A percentile compares a stretch with the other conserved stretches of the same genome.
These are phyloP conservation scores for Fusarium albosuccineum DNA, from an alignment of 2,329 filamentous ascomycete species.

Conservation along the genomic window DNA sequence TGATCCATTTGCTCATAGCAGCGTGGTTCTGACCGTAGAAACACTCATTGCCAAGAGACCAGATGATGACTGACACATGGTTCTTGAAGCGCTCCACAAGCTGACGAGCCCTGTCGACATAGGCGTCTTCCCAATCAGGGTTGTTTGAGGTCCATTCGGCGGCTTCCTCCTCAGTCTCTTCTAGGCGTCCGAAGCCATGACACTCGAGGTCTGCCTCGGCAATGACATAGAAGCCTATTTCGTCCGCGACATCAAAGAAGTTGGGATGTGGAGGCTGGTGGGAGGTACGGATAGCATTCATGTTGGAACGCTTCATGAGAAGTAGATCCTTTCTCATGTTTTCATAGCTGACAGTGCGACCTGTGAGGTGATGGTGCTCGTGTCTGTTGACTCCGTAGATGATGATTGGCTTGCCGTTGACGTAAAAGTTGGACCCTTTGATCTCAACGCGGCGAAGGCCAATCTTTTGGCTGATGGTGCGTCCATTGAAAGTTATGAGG, in stretches of 20 bases:
- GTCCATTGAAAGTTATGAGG: conserved; percentile 50
- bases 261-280: conserved; percentile 74
- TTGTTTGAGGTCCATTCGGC: conserved; percentile 65
- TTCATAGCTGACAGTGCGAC: conserved; percentile 71
- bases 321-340: conserved; percentile 73
- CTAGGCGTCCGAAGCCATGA: conserved; percentile 58
- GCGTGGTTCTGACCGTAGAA: conserved; percentile 77
- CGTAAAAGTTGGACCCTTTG: conserved; percentile 70
- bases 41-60: conserved; percentile 79
- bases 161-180: conserved; percentile 16
- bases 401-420: conserved; percentile 75
- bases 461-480: conserved; percentile 65
- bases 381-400: conserved; percentile 78
- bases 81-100: conserved; percentile 72
- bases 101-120: conserved; percentile 75
- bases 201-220: conserved; percentile 69
- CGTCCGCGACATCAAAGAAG: conserved; percentile 72
- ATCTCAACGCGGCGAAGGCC: conserved; percentile 75
- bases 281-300: conserved; percentile 77
- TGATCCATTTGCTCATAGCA: conserved; percentile 76
- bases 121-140: conserved; percentile 71
- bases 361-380: conserved; percentile 74
- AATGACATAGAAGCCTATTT: conserved; percentile 74
- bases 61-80: conserved; percentile 75
- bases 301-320: conserved; percentile 76